Conservation (phyloP, 2,329 filamentous ascomycete species). For the Apiospora malaysiana region DNA sequence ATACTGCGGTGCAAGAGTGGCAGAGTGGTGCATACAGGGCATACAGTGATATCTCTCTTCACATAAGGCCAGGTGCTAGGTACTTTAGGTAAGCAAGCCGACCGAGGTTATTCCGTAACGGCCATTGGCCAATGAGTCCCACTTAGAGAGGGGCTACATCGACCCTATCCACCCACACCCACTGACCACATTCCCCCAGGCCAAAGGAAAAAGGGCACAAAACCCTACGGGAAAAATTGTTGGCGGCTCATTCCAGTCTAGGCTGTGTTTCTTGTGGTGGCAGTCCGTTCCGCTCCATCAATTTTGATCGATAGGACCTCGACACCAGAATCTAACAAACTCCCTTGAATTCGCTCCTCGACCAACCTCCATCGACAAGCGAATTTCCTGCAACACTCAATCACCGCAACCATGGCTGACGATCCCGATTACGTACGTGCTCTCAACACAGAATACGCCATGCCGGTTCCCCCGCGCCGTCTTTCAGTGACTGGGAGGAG, state of each 20-base stretch:
- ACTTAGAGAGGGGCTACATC: neutral
- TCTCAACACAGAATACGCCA: conserved; percentile 14
- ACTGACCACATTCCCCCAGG: conserved; percentile 9
- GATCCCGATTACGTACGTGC: conserved; percentile 77
- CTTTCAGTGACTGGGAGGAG: neutral
- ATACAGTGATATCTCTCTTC: no score
- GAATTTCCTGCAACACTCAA: conserved; percentile 45
- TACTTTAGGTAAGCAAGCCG: neutral
- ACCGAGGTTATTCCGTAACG: neutral
- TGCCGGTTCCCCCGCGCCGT: neutral
- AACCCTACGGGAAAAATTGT: conserved; percentile 20
- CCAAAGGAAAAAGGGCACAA: conserved; percentile 18
- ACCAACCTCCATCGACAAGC: conserved; percentile 49
- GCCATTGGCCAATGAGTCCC: neutral
- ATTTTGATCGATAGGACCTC: conserved; percentile 23
- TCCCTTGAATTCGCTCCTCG: conserved; percentile 47
- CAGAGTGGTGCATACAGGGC: no score
- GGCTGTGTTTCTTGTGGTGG: conserved; percentile 20
- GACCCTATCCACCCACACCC: neutral
- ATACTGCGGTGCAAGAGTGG: no score
- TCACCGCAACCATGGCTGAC: conserved; percentile 78
- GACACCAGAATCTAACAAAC: conserved; percentile 30
- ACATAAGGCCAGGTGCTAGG: no score
- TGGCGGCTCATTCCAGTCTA: conserved; percentile 23
- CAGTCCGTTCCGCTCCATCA: conserved; percentile 30